Percentiles rank a stretch among this genome's conserved stretches.
Evolutionary conservation across 1,139 yeast genomes (phyloP).

Genomic region (Suhomyces coccinellae): DNA sequence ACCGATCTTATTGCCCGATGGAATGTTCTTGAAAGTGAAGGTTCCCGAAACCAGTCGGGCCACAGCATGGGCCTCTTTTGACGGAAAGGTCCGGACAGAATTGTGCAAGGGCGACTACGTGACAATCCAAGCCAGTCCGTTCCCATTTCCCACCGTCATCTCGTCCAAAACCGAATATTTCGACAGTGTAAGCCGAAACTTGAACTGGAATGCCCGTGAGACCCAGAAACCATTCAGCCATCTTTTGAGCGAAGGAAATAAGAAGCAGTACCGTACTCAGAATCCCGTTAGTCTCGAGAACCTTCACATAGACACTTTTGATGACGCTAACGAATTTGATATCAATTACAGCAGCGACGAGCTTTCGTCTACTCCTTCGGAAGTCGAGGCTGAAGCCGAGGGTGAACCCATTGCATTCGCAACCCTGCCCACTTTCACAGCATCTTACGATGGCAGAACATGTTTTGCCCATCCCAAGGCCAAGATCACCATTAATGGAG

Average conservation of each 20-base stretch:
- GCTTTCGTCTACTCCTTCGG: conserved; percentile 19
- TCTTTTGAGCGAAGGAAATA: conserved; percentile 48
- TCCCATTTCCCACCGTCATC: conserved; percentile 83
- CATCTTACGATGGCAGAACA: conserved; percentile 32
- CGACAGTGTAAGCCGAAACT: conserved; percentile 77
- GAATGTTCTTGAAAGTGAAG: conserved; percentile 73
- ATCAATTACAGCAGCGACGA: conserved; percentile 22
- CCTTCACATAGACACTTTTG: conserved; percentile 13
- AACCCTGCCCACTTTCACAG: conserved; percentile 18
- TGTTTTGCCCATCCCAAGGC: conserved; percentile 47
- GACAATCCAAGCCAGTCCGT: conserved; percentile 73
- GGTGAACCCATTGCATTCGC: conserved; percentile 13
- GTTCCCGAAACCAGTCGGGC: conserved; percentile 69
- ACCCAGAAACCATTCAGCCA: conserved; percentile 74
- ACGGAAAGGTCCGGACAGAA: conserved; percentile 78
- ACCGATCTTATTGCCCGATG: conserved; percentile 83
- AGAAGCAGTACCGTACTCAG: conserved; percentile 26
- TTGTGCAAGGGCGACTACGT: conserved; percentile 73
- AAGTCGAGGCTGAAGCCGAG: conserved; percentile 5
- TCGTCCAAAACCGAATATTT: conserved; percentile 76
- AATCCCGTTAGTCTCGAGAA: conserved; percentile 11
- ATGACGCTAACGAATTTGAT: conserved; percentile 28
- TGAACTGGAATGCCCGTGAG: conserved; percentile 86
- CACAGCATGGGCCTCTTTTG: conserved; percentile 91
- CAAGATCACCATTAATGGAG: conserved; percentile 17